Evolutionary conservation across 129 eudicot species (phyloP).

Genomic region (Artemisia annua): DNA sequence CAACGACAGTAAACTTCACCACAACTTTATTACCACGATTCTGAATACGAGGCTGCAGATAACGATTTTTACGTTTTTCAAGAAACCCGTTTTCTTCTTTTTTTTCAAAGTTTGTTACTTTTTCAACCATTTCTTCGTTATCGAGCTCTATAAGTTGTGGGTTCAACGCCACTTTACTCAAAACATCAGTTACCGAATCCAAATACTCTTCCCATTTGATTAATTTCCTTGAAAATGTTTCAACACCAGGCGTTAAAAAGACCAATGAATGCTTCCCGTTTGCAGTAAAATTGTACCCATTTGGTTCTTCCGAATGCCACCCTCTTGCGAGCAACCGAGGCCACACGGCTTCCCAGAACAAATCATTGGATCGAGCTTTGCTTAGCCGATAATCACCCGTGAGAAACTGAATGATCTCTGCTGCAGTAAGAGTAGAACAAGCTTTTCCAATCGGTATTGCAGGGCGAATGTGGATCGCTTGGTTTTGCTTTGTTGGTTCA

Average conservation of each 20-base stretch:
- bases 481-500: conserved; percentile 55
- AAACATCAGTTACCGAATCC: conserved; percentile 63
- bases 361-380: conserved; percentile 67
- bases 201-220: conserved; percentile 58
- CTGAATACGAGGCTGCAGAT: conserved; percentile 62
- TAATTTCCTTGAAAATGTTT: conserved; percentile 55
- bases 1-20: conserved; percentile 54
- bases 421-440: conserved; percentile 53
- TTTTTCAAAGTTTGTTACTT: conserved; percentile 23
- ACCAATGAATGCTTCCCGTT: conserved; percentile 45
- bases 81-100: conserved; percentile 34
- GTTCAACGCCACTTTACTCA: conserved; percentile 54
- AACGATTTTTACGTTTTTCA: conserved; percentile 40
- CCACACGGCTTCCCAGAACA: conserved; percentile 95
- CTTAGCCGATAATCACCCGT: conserved; percentile 71
- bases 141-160: conserved; percentile 59
- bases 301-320: conserved; percentile 74
- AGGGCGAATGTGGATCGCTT: conserved; percentile 37
- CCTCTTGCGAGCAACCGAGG: conserved; percentile 80
- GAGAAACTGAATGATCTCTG: conserved; percentile 54
- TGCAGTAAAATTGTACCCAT: conserved; percentile 39
- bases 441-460: conserved; percentile 66
- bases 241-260: conserved; percentile 54
- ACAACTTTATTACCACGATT: conserved; percentile 17
- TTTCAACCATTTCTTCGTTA: conserved; percentile 29